Percentiles rank a stretch among this genome's conserved stretches.
phyloP scores from a whole-genome alignment of 2,329 filamentous ascomycete species.

The Cercospora nicotianae region DNA sequence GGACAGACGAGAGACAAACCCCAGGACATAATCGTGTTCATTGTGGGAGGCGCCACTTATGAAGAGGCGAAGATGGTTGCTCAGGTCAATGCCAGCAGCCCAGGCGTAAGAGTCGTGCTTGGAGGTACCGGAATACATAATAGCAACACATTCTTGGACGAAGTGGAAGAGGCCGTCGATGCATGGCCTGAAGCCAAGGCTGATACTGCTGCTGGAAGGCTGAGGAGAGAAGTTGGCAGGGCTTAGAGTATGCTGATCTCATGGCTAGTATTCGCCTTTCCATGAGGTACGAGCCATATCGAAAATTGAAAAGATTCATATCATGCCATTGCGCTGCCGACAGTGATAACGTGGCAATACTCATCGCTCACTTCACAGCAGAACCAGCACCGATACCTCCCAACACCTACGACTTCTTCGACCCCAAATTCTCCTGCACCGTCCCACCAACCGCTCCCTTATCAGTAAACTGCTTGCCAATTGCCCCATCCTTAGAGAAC shows the following conservation, averaged over 20 bases:
- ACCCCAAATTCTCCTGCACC: constrained; percentile 7
- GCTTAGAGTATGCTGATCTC: constrained; percentile 11
- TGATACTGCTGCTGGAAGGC: constrained; percentile 60
- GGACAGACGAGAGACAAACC: constrained; percentile 89
- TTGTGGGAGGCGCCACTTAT: constrained; percentile 89
- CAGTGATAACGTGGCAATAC: not conserved
- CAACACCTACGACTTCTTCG: not conserved
- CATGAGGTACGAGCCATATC: not conserved
- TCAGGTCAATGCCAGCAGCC: constrained; percentile 87
- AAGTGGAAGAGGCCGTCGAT: constrained; percentile 84
- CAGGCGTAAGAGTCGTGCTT: constrained; percentile 83
- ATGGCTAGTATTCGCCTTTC: not conserved
- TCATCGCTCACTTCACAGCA: not conserved
- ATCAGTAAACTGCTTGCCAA: constrained; percentile 1
- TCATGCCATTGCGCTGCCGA: not conserved
- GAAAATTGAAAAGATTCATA: not conserved
- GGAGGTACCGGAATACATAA: constrained; percentile 89
- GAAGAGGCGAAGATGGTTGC: constrained; percentile 96
- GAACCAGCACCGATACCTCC: not conserved
- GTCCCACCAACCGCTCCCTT: constrained; percentile 8
- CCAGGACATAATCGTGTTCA: constrained; percentile 93
- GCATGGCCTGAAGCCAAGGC: constrained; percentile 75
- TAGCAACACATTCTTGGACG: constrained; percentile 81
- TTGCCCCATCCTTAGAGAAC: not conserved
- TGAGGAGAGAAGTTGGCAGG: constrained; percentile 62